Base-by-base conservation (phyloP, 108 stramenopile genomes). In the Pseudonitzschia multistriata region DNA sequence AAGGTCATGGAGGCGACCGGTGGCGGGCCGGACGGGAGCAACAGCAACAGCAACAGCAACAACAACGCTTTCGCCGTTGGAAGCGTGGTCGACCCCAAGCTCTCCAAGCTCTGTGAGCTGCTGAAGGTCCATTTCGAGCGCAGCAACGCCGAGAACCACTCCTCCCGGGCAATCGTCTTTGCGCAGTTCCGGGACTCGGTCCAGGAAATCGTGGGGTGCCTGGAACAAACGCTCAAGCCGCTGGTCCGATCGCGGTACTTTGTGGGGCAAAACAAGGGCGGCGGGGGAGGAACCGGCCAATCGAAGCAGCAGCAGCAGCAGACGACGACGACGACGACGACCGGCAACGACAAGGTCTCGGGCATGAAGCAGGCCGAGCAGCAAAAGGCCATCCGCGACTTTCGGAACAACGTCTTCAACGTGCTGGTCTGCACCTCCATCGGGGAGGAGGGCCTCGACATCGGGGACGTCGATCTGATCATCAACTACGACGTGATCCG, bases 381-480 rank as follows among this genome's bases (percentile, higher is more conserved):
- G 73, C 90, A 93, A 50, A 57, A 76, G 53, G 92, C 89, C 2
- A 83, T 97, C 33, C 47, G 70, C n/a, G 71, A 88, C 45, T 97
- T 97, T 80, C 79, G 81, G 25, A 52, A 78, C 13, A 91, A 91
- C 21, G 63, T 65, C 4, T 95, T 74, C 81, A 97, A 98, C 66
- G 89, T 96, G 1, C 81, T 98, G 24, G 97, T 98, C 22, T 96
- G 94, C 36, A 98, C 96, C 3, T 95, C 85, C 68, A 94, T 97
- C 59, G 97, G 87, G 10, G 96, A 97, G 80, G 95, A 97, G 77
- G 95, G 96, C 15, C 83, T 97, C 48, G 97, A 98, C 73, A 97
- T 98, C 74, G 98, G 96, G 19, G 93, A 96, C 55, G 98, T 98
- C 24, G 98, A 97, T 73, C 74, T 98, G 25, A 97, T 96, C 62